phyloP scores from a whole-genome alignment of 805 yeast genomes.

The Metschnikowia lachancei region DNA sequence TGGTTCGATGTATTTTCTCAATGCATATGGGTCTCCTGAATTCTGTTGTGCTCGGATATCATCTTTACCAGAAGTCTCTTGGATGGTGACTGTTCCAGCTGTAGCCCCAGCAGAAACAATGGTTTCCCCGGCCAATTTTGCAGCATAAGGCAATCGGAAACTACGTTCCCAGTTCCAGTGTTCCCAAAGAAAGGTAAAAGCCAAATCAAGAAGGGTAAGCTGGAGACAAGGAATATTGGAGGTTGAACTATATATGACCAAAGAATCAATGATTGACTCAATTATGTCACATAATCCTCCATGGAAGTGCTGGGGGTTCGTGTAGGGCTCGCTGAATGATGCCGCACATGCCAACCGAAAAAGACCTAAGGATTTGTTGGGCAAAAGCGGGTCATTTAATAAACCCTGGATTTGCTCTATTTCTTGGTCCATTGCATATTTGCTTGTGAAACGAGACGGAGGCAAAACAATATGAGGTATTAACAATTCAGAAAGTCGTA shows the following conservation, averaged over 20 bases:
- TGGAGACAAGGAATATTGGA: constrained; percentile 11
- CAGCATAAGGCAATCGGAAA: constrained; percentile 4
- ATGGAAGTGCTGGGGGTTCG: constrained; percentile 14
- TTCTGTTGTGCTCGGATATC: background rate
- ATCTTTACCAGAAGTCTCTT: constrained; percentile 1
- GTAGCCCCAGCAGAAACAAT: constrained; percentile 11
- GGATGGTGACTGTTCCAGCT: constrained; percentile 11
- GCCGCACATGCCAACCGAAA: constrained; percentile 13
- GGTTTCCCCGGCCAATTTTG: constrained; percentile 7
- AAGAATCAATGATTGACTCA: constrained; percentile 11
- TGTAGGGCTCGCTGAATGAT: constrained; percentile 6
- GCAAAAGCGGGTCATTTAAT: constrained; percentile 3
- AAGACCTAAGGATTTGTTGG: constrained; percentile 12
- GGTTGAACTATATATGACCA: constrained; percentile 7
- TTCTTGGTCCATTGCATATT: constrained; percentile 6
- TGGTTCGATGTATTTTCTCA: constrained; percentile 6
- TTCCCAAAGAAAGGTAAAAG: constrained; percentile 14
- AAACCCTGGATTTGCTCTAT: constrained; percentile 4
- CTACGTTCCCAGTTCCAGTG: constrained; percentile 18
- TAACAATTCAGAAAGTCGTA: constrained; percentile 14
- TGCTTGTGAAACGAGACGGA: background rate
- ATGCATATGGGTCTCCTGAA: constrained; percentile 3
- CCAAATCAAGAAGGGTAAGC: constrained; percentile 14
- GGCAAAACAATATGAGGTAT: constrained; percentile 4
- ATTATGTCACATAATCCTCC: constrained; percentile 13